Conservation (phyloP, 306 rosid species). For the Geum urbanum region DNA sequence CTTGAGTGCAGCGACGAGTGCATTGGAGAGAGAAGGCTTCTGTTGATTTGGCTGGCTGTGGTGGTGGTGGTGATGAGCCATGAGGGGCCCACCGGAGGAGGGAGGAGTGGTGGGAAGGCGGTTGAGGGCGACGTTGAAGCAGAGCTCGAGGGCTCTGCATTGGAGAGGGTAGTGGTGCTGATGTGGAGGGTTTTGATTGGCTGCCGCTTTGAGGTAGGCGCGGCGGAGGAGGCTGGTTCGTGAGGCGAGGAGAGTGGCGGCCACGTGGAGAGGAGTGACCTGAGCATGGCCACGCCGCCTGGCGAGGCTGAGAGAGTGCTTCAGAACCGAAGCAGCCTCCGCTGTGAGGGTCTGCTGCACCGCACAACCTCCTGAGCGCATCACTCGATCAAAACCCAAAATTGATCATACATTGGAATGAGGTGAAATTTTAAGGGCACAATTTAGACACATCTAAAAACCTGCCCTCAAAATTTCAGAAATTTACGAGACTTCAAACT, state of each 20-base stretch:
- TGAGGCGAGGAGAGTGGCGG: constrained; percentile 66
- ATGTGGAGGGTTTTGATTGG: constrained; percentile 38
- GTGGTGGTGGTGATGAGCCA: constrained; percentile 25
- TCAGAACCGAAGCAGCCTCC: constrained; percentile 90
- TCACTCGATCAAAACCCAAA: constrained; percentile 59
- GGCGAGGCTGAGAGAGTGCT: constrained; percentile 80
- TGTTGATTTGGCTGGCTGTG: not conserved
- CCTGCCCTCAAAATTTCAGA: too few relatives aligned
- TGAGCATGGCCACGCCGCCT: constrained; percentile 92
- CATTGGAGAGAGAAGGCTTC: constrained; percentile 85
- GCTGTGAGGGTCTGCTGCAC: constrained; percentile 94
- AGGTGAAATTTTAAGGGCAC: too few relatives aligned
- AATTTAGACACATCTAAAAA: too few relatives aligned
- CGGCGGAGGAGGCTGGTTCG: constrained; percentile 53
- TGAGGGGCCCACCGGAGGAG: constrained; percentile 28
- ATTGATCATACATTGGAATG: too few relatives aligned
- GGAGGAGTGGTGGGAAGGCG: constrained; percentile 67
- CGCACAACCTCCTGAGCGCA: constrained; percentile 87
- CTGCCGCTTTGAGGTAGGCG: constrained; percentile 56
- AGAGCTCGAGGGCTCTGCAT: constrained; percentile 92
- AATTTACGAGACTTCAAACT: too few relatives aligned
- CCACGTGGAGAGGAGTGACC: constrained; percentile 90
- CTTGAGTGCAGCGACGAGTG: constrained; percentile 88
- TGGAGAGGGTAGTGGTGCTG: constrained; percentile 66
- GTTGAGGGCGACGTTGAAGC: constrained; percentile 96